Conservation (phyloP, 441 rosid genomes). For the Macaranga tanarius region DNA sequence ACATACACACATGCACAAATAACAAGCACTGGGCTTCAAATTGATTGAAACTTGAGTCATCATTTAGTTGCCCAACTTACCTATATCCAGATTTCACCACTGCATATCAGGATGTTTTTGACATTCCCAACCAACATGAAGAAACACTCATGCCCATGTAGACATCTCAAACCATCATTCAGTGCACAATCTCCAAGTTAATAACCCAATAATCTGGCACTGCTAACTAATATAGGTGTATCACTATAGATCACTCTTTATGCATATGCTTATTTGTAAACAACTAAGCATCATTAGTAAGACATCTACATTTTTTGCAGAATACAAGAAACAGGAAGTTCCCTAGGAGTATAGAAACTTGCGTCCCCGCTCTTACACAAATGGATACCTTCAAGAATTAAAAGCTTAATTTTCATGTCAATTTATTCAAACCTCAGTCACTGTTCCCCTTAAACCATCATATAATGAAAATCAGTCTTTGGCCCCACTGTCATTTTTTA, state of each 20-base stretch:
- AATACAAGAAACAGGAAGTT: neutral
- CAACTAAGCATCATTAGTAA: neutral
- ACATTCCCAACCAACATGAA: neutral
- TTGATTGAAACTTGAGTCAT: neutral
- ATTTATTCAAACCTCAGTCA: neutral
- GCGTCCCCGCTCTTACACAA: neutral
- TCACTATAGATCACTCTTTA: neutral
- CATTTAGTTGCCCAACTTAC: neutral
- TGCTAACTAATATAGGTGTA: neutral
- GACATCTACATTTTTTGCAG: neutral
- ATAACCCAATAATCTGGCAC: neutral
- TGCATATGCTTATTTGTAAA: neutral
- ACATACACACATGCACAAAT: neutral
- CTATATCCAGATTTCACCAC: neutral
- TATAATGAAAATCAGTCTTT: neutral
- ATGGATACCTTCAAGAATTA: neutral
- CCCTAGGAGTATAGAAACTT: neutral
- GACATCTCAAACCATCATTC: neutral
- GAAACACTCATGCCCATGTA: neutral
- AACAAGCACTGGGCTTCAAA: neutral
- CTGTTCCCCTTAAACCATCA: neutral
- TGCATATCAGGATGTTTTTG: neutral
- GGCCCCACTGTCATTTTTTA: neutral
- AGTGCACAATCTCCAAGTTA: neutral
- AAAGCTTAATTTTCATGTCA: neutral